phyloP scores from a whole-genome alignment of 352 stramenopile species.

The Globisporangium echinulatum region DNA sequence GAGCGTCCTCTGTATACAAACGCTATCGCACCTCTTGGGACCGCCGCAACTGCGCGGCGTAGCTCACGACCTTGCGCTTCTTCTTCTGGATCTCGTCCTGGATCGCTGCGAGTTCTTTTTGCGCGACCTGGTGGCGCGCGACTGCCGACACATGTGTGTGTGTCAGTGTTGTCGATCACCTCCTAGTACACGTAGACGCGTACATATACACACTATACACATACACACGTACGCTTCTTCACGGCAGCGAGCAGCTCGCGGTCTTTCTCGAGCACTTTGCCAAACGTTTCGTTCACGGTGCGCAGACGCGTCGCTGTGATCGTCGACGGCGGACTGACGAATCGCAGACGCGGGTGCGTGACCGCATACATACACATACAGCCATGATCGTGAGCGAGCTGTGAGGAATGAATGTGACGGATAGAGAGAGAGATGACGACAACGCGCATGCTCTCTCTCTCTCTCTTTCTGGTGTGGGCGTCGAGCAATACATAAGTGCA shows the following conservation, averaged over 20 bases:
- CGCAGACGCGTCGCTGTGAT: constrained; percentile 67
- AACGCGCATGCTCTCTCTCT: too few species aligned
- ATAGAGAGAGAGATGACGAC: too few species aligned
- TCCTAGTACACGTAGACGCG: background rate
- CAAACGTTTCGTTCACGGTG: constrained; percentile 73
- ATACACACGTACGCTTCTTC: constrained; percentile 56
- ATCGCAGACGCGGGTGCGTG: background rate
- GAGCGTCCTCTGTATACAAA: too few species aligned
- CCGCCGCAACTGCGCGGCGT: constrained; percentile 53
- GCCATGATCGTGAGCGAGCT: background rate
- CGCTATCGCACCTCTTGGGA: constrained; percentile 41
- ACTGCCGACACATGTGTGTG: constrained; percentile 23
- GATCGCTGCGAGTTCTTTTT: constrained; percentile 57
- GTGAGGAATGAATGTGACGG: background rate
- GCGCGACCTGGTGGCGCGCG: constrained; percentile 56
- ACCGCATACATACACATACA: background rate
- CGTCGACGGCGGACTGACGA: constrained; percentile 51
- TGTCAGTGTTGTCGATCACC: background rate
- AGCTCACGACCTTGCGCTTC: constrained; percentile 59
- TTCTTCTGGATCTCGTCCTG: constrained; percentile 61
- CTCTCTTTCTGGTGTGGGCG: too few species aligned
- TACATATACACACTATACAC: background rate
- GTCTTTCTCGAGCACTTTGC: constrained; percentile 73
- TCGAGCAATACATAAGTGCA: too few species aligned
- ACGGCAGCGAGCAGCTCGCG: constrained; percentile 54